Conservation (phyloP, 2,329 filamentous ascomycete genomes). For the Teratosphaeria zuluensis region DNA sequence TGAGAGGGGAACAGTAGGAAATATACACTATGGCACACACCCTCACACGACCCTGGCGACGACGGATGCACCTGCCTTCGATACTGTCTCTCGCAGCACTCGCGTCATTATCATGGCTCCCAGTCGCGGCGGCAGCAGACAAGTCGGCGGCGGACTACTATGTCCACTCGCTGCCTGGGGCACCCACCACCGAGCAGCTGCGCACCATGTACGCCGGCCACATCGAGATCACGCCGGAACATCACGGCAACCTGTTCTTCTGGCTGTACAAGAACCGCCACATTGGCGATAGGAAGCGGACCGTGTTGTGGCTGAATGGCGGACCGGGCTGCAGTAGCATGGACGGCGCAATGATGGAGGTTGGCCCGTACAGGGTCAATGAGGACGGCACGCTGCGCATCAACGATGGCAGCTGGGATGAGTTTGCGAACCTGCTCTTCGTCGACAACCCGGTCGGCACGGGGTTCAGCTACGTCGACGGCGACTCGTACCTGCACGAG, state of each 20-base stretch:
- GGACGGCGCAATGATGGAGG: conserved; percentile 92
- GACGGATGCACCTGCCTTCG: not conserved
- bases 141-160: conserved; percentile 78
- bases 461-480: conserved; percentile 91
- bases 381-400: conserved; percentile 61
- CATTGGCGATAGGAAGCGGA: conserved; percentile 82
- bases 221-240: conserved; percentile 74
- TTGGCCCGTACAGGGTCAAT: conserved; percentile 83
- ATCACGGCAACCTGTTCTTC: conserved; percentile 94
- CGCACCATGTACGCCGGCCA: conserved; percentile 99
- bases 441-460: conserved; percentile 96
- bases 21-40: not conserved
- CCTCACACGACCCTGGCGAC: not conserved
- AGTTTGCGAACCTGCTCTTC: conserved; percentile 94
- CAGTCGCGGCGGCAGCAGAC: conserved; percentile 24
- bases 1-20: not conserved
- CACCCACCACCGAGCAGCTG: conserved; percentile 54
- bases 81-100: not conserved
- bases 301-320: conserved; percentile 94
- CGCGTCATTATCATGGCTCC: conserved; percentile 2
- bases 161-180: conserved; percentile 73
- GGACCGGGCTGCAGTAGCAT: conserved; percentile 95
- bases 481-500: conserved; percentile 75
- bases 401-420: conserved; percentile 96
- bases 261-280: conserved; percentile 97